Evolutionary conservation across 768 basidiomycete genomes (phyloP), one percentile per base, ranked within the genome.

Genomic region (Chalciporus chontae): DNA sequence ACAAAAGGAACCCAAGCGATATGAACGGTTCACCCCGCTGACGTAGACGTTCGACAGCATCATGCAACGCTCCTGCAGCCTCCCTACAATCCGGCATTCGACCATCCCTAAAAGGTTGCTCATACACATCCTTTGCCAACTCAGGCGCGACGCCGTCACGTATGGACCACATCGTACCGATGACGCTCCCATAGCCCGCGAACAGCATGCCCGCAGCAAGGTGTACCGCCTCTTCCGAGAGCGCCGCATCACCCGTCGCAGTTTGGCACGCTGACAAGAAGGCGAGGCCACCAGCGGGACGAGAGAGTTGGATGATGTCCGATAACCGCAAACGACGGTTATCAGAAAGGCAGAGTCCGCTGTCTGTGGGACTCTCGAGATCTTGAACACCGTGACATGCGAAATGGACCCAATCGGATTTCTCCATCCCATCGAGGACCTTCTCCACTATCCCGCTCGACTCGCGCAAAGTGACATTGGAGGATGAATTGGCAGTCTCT

Each of bases 261-360:
- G 70, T 76, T 45, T 77, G 66, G 50, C 75, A 77, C 5, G 74
- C 76, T 10, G 74, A 73, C 6, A 77, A 69, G 53, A 75, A 72
- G 1, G 68, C 75, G 36, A 77, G 61, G 31, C 66, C 45, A 34
- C 37, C 61, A 36, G 8, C 67, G 41, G 27, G 53, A 13, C 26
- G 31, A 5, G 49, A 29, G 13, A 31, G 13, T 18, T 17, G 21
- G 18, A 39, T 39, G 14, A 50, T 50, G 26, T 31, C 43, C 15
- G 37, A 39, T 3, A 50, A 3, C 21, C 21, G 14, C 6, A 48
- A 17, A 4, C 29, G 9, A 11, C n/a, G 34, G 8, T n/a, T 5
- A 11, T 41, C 21, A 2, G 29, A 39, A 7, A 68, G 56, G 4
- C 41, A n/a, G 39, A 68, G 58, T 14, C 37, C 52, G 29, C 60